Evolutionary conservation across 2,329 filamentous ascomycete species (phyloP).

Genomic region (Aspergillus phoenicis): DNA sequence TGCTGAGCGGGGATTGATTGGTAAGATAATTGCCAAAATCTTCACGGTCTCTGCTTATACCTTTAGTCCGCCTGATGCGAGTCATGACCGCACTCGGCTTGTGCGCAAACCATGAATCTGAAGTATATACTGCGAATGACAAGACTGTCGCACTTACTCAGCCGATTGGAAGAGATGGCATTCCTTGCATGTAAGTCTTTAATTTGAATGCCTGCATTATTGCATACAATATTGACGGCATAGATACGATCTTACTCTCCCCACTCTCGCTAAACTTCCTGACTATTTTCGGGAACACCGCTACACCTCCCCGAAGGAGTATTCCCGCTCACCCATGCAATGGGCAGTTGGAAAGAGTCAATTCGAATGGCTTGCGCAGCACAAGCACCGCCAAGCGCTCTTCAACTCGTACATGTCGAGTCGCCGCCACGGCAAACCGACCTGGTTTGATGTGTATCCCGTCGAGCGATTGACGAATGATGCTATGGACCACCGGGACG

Average conservation of each 20-base stretch:
- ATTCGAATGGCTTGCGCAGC: slow-evolving; percentile 36
- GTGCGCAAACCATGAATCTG: slow-evolving; percentile 23
- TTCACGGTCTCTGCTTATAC: not conserved
- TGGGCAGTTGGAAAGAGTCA: slow-evolving; percentile 38
- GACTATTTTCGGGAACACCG: slow-evolving; percentile 32
- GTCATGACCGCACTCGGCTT: slow-evolving; percentile 33
- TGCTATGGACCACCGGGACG: slow-evolving; percentile 28
- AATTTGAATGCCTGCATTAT: not conserved
- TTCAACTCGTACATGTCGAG: slow-evolving; percentile 41
- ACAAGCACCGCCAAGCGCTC: slow-evolving; percentile 28
- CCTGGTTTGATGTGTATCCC: slow-evolving; percentile 38
- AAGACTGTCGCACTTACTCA: slow-evolving; percentile 31
- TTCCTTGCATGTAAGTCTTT: slow-evolving; percentile 33
- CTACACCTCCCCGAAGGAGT: slow-evolving; percentile 33
- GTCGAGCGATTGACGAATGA: slow-evolving; percentile 29
- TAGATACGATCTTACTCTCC: slow-evolving; percentile 35
- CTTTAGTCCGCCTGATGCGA: slow-evolving; percentile 34
- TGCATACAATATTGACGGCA: not conserved
- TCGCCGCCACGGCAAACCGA: slow-evolving; percentile 31
- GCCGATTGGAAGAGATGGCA: slow-evolving; percentile 33
- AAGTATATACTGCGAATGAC: slow-evolving; percentile 30
- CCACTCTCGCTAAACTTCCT: slow-evolving; percentile 34
- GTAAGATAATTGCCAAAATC: slow-evolving; percentile 20
- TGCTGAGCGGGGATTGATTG: slow-evolving; percentile 34
- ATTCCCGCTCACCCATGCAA: slow-evolving; percentile 33